Conservation (phyloP, 306 rosid species). For the Betula pendula region DNA sequence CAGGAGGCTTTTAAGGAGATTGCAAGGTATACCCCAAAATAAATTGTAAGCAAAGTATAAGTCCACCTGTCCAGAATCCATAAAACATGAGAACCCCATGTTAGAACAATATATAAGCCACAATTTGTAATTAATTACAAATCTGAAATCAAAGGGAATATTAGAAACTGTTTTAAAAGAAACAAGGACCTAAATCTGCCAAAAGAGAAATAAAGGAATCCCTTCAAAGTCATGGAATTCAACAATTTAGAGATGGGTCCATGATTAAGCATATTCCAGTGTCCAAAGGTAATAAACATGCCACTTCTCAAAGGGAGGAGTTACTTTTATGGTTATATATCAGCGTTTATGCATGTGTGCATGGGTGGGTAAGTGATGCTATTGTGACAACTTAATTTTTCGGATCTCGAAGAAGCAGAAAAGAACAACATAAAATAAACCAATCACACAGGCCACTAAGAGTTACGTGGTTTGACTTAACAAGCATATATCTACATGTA, state of each 20-base stretch:
- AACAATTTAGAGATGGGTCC: background rate
- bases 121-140: slow-evolving; percentile 18
- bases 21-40: slow-evolving; percentile 64
- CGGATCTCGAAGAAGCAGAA: no score
- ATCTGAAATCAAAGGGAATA: background rate
- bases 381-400: no score
- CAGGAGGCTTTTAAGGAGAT: slow-evolving; percentile 19
- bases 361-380: background rate
- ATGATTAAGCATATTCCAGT: background rate
- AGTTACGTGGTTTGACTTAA: no score
- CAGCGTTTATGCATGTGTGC: background rate
- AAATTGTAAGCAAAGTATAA: slow-evolving; percentile 62
- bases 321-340: background rate
- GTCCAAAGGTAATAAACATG: background rate
- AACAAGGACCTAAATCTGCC: background rate
- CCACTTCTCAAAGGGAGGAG: background rate
- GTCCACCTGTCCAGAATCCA: slow-evolving; percentile 72
- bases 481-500: no score
- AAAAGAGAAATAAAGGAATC: background rate
- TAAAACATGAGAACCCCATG: slow-evolving; percentile 25
- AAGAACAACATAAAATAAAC: no score
- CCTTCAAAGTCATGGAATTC: background rate
- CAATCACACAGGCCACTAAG: no score
- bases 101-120: slow-evolving; percentile 5
- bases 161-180: background rate